A percentile compares a stretch with the other conserved stretches of the same genome.
phyloP scores from a whole-genome alignment of 345 rosid species.

The Turritis glabra region DNA sequence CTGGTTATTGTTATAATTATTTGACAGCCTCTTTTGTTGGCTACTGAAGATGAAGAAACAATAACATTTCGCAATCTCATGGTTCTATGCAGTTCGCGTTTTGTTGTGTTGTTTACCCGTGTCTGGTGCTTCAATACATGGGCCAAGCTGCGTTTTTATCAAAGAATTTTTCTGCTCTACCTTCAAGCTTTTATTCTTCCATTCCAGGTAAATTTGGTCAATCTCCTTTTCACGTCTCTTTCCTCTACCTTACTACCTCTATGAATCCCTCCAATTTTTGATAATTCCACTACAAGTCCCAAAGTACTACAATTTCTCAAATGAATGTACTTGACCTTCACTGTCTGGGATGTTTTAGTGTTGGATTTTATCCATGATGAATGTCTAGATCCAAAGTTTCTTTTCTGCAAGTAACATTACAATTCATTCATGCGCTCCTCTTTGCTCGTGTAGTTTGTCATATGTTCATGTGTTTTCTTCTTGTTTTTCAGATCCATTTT shows the following conservation, averaged over 20 bases:
- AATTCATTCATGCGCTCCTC: background rate
- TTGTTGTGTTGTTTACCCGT: slow-evolving; percentile 74
- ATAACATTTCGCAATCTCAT: slow-evolving; percentile 18
- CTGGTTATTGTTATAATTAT: background rate
- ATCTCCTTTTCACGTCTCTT: slow-evolving; percentile 14
- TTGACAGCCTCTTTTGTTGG: background rate
- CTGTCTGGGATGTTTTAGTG: background rate
- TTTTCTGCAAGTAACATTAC: background rate
- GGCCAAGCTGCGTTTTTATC: slow-evolving; percentile 97
- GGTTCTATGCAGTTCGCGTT: slow-evolving; percentile 70
- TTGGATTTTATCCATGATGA: background rate
- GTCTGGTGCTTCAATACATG: slow-evolving; percentile 97
- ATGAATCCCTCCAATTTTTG: background rate
- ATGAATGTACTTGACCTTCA: slow-evolving; percentile 13
- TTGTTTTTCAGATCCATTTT: slow-evolving; percentile 53
- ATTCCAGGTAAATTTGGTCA: slow-evolving; percentile 68
- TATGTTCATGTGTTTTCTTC: slow-evolving; percentile 14
- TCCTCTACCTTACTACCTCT: background rate
- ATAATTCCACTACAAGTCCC: background rate
- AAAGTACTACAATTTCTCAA: background rate
- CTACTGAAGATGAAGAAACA: slow-evolving; percentile 1
- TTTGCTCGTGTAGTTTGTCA: slow-evolving; percentile 20
- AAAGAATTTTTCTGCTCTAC: slow-evolving; percentile 60
- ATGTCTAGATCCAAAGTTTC: background rate
- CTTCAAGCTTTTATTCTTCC: slow-evolving; percentile 75